Percentiles rank a stretch among this genome's conserved stretches.
Conservation (phyloP, 768 basidiomycete species). For the Kondoa malvinella region DNA sequence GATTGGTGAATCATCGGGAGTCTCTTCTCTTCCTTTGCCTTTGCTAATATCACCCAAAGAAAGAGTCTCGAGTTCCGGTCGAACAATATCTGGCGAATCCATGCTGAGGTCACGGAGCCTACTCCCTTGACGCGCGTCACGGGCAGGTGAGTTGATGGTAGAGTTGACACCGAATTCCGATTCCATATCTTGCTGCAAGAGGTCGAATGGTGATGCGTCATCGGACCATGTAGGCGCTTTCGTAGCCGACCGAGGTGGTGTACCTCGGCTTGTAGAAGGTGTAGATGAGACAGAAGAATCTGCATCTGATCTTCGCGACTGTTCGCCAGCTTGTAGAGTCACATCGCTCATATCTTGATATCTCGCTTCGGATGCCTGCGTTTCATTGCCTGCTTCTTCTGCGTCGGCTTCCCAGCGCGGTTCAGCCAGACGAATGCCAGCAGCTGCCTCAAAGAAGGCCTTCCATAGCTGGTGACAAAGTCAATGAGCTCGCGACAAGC, state of each 20-base stretch:
- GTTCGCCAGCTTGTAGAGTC: background rate
- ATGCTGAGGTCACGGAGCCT: slow-evolving; percentile 19
- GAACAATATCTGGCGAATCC: slow-evolving; percentile 25
- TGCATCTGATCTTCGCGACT: background rate
- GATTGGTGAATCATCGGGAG: background rate
- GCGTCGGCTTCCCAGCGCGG: slow-evolving; percentile 43
- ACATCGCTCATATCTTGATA: background rate
- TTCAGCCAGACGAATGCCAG: slow-evolving; percentile 57
- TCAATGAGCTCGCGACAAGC: background rate
- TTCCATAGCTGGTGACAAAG: slow-evolving; percentile 65
- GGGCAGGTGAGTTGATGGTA: background rate
- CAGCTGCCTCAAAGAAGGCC: slow-evolving; percentile 86
- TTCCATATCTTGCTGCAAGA: slow-evolving; percentile 14
- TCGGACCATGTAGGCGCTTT: slow-evolving; percentile 12
- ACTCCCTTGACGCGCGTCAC: slow-evolving; percentile 2
- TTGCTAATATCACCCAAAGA: slow-evolving; percentile 6
- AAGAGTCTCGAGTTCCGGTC: slow-evolving; percentile 23
- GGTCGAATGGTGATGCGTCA: slow-evolving; percentile 14
- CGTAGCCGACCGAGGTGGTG: background rate
- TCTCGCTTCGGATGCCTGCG: background rate
- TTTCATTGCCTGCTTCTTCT: slow-evolving; percentile 27
- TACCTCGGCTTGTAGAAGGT: background rate
- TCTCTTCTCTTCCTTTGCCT: slow-evolving; percentile 14
- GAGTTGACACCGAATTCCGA: slow-evolving; percentile 1
- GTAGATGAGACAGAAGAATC: background rate